A percentile compares a stretch with the other conserved stretches of the same genome.
phyloP scores from a whole-genome alignment of 192 early-diverging fungal genomes.

The Mortierella claussenii region DNA sequence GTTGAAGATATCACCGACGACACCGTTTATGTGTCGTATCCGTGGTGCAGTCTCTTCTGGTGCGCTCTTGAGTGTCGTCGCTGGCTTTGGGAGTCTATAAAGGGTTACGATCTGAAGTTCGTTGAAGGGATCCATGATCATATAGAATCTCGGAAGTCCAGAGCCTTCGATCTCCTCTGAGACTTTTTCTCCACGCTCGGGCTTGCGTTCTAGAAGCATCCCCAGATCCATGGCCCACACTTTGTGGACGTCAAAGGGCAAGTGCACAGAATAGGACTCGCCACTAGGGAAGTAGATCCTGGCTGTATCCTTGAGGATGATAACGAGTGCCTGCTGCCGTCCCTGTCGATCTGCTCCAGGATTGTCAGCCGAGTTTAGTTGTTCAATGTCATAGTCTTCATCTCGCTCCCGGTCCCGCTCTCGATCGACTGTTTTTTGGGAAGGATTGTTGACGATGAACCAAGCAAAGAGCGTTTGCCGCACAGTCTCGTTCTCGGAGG shows the following conservation, averaged over 20 bases:
- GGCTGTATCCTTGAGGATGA: conserved; percentile 42
- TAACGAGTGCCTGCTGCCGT: conserved; percentile 41
- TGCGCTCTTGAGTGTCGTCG: conserved; percentile 3
- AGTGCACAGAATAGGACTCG: conserved; percentile 34
- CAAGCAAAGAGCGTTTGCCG: conserved; percentile 55
- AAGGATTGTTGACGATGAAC: conserved; percentile 36
- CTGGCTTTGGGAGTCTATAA: conserved; percentile 7
- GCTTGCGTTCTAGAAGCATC: conserved; percentile 51
- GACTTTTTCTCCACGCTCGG: conserved; percentile 18
- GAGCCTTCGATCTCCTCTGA: background rate
- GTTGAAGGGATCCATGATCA: conserved; percentile 59
- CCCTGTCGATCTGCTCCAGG: conserved; percentile 14
- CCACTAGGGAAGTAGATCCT: conserved; percentile 53
- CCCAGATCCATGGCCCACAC: conserved; percentile 62
- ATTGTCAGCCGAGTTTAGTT: background rate
- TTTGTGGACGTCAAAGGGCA: conserved; percentile 53
- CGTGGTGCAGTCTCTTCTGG: conserved; percentile 21
- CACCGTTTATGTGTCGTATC: conserved; percentile 10
- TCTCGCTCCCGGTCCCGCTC: conserved; percentile 14
- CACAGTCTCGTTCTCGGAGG: conserved; percentile 36
- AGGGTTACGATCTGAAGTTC: conserved; percentile 52
- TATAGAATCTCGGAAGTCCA: conserved; percentile 51
- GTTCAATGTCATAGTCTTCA: background rate
- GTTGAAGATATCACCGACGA: conserved; percentile 31
- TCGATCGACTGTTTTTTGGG: background rate